Base-by-base conservation (phyloP, 495 filamentous ascomycete species). In the Talaromyces adpressus region DNA sequence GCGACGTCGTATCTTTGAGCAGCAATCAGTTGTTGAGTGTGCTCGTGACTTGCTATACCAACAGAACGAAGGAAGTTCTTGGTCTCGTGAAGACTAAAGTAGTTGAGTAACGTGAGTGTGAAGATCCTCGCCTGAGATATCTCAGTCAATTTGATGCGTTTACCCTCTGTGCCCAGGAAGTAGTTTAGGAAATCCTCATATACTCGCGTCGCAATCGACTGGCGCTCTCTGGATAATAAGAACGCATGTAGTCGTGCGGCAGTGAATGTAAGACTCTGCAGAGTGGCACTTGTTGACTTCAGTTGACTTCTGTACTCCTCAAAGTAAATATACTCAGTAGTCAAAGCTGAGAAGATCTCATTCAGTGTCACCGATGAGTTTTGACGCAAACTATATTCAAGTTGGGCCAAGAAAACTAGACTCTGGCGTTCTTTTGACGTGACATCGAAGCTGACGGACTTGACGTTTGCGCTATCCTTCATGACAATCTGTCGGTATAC, bases 281-380 rank as follows among this genome's bases (percentile, higher is more conserved):
- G 66, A 20, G 66, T 69, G 66, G 64, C 71, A 47, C 47, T 67
- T 67, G 75, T 76, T 29, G 70, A 67, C 22, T 57, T 64, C 36
- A 68, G 67, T 9, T 65, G 65, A 60, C 56, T 69, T 39, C 73
- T 68, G 71, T 76, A 71, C 57, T 73, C 73, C 64, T 76, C 73
- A 39, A 75, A 77, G 64, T 77, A 76, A 14, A 74, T 66, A 47
- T 72, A 74, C 62, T 77, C 69, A 9, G 75, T 73, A 9, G 71
- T 71, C 32, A 77, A 62, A 11, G 71, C 63, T 1, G 75, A 71
- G 60, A 73, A 68, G 39, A 77, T 71, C 61, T 77, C 75, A 30
- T 72, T 74, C 59, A 77, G 47, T 8, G 71, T 74, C 16, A 70
- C 20, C 16, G 67, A 71, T 11, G 64, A 56, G 30, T 69, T 64